phyloP scores from a whole-genome alignment of 2,329 filamentous ascomycete species.

The Phaeosphaeriaceae sp. region DNA sequence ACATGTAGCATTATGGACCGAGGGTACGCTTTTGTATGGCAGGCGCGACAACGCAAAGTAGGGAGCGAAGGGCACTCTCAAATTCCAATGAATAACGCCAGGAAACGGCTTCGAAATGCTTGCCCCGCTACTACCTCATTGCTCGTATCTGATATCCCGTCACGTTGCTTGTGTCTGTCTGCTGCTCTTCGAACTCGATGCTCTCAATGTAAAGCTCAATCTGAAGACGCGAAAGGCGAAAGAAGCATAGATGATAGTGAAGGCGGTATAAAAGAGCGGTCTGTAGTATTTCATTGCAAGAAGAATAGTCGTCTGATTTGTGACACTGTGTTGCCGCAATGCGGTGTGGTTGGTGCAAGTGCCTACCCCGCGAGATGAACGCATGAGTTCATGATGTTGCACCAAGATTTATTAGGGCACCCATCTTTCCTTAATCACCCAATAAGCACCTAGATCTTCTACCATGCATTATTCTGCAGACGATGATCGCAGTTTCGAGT shows the following conservation, averaged over 20 bases:
- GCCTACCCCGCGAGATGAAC: conserved; percentile 10
- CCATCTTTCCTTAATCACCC: background rate
- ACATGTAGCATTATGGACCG: conserved; percentile 2
- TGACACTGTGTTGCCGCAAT: background rate
- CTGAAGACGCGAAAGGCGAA: conserved; percentile 25
- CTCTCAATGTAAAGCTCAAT: conserved; percentile 15
- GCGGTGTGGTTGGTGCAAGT: background rate
- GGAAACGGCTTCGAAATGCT: background rate
- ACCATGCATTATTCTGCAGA: background rate
- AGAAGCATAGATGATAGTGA: conserved; percentile 22
- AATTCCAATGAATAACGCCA: too few relatives aligned
- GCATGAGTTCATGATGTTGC: conserved; percentile 9
- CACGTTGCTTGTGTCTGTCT: background rate
- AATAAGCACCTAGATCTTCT: background rate
- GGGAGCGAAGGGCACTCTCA: too few relatives aligned
- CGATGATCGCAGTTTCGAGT: background rate
- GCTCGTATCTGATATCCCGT: background rate
- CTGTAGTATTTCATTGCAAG: conserved; percentile 23
- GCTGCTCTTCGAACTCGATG: conserved; percentile 8
- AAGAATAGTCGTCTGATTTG: background rate
- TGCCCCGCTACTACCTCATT: background rate
- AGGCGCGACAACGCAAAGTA: background rate
- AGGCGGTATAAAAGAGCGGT: conserved; percentile 22
- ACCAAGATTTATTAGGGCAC: background rate
- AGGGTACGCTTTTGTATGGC: background rate